These are phyloP conservation scores for Aspergillus incahuasiensis DNA, from an alignment of 495 filamentous ascomycete genomes.

Conservation along the genomic window DNA sequence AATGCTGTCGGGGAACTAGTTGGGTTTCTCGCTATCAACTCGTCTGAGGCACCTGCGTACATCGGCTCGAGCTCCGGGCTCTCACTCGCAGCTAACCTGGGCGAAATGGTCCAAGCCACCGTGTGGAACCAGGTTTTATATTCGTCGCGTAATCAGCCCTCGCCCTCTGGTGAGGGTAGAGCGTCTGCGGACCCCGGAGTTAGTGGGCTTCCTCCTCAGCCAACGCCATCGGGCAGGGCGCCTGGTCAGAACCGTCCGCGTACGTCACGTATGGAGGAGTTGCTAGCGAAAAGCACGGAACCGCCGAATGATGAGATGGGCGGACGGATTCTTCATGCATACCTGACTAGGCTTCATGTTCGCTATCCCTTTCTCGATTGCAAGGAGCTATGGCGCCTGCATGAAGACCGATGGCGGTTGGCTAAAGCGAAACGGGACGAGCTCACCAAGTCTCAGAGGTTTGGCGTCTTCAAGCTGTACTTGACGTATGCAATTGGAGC, in stretches of 20 bases:
- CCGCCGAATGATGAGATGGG: slow-evolving; percentile 49
- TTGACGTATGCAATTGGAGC: slow-evolving; percentile 51
- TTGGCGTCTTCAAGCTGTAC: slow-evolving; percentile 49
- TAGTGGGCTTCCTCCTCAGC: slow-evolving; percentile 11
- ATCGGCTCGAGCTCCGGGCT: slow-evolving; percentile 51
- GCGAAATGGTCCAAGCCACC: slow-evolving; percentile 51
- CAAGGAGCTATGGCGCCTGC: slow-evolving; percentile 40
- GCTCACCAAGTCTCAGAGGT: slow-evolving; percentile 36
- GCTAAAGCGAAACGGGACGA: slow-evolving; percentile 39
- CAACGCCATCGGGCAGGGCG: not conserved
- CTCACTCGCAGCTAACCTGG: slow-evolving; percentile 44
- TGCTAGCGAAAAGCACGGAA: slow-evolving; percentile 39
- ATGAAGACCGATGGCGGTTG: slow-evolving; percentile 41
- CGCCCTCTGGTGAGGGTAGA: not conserved
- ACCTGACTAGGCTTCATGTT: slow-evolving; percentile 42
- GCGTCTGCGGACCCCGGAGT: not conserved
- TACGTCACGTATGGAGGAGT: slow-evolving; percentile 33
- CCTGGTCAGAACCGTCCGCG: slow-evolving; percentile 16
- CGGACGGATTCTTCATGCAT: slow-evolving; percentile 40
- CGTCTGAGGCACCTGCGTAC: slow-evolving; percentile 46
- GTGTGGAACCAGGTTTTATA: slow-evolving; percentile 48
- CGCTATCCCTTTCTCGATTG: slow-evolving; percentile 49
- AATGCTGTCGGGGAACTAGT: slow-evolving; percentile 49
- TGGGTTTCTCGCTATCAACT: slow-evolving; percentile 46
- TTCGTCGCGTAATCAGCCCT: slow-evolving; percentile 26